Evolutionary conservation across 1,284 basidiomycete species (phyloP), one percentile per base, ranked within the genome.

Genomic region (Golubevia pallescens): DNA sequence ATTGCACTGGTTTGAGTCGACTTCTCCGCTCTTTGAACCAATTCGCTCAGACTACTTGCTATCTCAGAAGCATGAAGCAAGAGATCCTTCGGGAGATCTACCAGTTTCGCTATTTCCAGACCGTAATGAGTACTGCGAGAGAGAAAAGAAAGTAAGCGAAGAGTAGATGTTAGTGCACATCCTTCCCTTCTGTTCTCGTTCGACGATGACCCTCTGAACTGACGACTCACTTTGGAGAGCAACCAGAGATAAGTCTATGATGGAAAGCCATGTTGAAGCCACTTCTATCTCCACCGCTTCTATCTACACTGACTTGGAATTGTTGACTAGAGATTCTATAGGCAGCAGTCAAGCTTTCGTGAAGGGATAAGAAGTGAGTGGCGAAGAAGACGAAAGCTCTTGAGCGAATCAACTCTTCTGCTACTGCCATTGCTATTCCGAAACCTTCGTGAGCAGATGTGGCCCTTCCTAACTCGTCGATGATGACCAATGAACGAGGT

Each of bases 401-500:
- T 10, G 54, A 60, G 7, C 62, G 34, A 10, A 97, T 91, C 63
- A 98, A 88, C 54, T 90, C 90, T 84, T 98, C 95, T 0, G 93
- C 93, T 65, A 98, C 93, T 0, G 96, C 95, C 86, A 96, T 93
- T 0, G 93, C 91, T 58, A 98, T 91, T 0, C 94, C 96, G 13
- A 94, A 87, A 0, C 96, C 95, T 81, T 97, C 94, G 56, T 88
- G 87, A 0, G 94, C 91, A 2, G 93, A 92, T 0, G 95, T 97
- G 2, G 94, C 94, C 42, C 93, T 62, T 1, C 80, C 81, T 48
- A 84, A 67, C 61, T 84, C 81, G 62, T 84, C 80, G 42, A 82
- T 72, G 7, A 84, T 67, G 3, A 84, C 68, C 4, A 84, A 70
- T 21, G 74, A 70, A 2, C 54, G 24, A 5, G 68, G 66, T 24